phyloP scores from a whole-genome alignment of 495 filamentous ascomycete genomes.

The Aspergillus taichungensis region DNA sequence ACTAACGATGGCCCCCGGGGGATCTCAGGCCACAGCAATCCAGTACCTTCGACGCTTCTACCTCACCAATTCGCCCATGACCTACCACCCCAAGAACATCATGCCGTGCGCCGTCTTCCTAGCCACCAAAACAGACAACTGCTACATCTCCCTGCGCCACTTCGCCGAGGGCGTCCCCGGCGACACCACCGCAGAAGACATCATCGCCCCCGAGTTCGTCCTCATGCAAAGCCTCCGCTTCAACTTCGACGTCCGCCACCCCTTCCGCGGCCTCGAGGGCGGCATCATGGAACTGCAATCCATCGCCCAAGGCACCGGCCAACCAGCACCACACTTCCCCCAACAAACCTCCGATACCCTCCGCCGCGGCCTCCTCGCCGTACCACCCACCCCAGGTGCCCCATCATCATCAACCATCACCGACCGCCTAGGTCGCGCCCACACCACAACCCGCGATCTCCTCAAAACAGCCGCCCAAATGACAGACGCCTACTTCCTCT shows the following conservation, averaged over 20 bases:
- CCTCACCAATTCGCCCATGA: conserved; percentile 87
- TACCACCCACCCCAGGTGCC: conserved; percentile 14
- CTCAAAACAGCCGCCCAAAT: conserved; percentile 73
- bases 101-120: conserved; percentile 83
- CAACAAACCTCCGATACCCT: conserved; percentile 31
- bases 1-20: conserved; percentile 1
- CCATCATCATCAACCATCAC: conserved; percentile 21
- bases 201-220: conserved; percentile 83
- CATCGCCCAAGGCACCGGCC: conserved; percentile 44
- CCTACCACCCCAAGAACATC: conserved; percentile 82
- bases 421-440: conserved; percentile 54
- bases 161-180: conserved; percentile 55
- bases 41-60: conserved; percentile 94
- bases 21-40: conserved; percentile 66
- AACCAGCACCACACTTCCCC: conserved; percentile 27
- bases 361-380: conserved; percentile 17
- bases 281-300: conserved; percentile 74
- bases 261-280: conserved; percentile 78
- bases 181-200: conserved; percentile 57
- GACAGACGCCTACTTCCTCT: conserved; percentile 93
- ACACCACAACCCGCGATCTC: conserved; percentile 58
- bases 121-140: conserved; percentile 82
- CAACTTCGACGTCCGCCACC: conserved; percentile 86
- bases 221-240: conserved; percentile 90
- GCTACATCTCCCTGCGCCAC: conserved; percentile 61